Percentiles rank a stretch among this genome's conserved stretches.
phyloP scores from a whole-genome alignment of 768 basidiomycete species.

The Punctularia strigosozonata region DNA sequence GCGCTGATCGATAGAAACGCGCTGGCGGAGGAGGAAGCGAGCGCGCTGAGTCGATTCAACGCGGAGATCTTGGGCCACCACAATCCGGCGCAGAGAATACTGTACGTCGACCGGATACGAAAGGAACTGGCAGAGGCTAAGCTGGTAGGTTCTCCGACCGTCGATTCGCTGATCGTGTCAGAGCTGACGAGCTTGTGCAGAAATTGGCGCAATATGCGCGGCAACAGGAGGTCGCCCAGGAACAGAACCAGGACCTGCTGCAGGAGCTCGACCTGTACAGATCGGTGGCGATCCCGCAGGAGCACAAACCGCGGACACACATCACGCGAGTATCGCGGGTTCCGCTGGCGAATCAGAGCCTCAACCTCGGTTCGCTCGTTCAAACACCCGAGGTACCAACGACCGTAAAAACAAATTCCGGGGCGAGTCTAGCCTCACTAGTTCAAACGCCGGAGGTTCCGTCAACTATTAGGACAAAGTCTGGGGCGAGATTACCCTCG shows the following conservation, averaged over 20 bases:
- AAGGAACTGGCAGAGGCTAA: constrained; percentile 71
- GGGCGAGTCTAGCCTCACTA: background rate
- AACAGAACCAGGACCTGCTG: constrained; percentile 19
- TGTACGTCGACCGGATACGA: constrained; percentile 78
- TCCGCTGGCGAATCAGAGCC: constrained; percentile 13
- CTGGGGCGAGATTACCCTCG: constrained; percentile 7
- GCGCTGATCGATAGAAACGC: constrained; percentile 58
- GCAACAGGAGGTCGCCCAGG: constrained; percentile 17
- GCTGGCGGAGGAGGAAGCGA: constrained; percentile 71
- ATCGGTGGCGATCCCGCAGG: constrained; percentile 18
- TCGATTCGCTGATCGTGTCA: too few species aligned
- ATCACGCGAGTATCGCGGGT: constrained; percentile 20
- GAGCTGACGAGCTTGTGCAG: too few species aligned
- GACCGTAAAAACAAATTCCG: background rate
- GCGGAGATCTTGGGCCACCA: constrained; percentile 77
- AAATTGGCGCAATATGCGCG: constrained; percentile 17
- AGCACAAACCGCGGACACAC: constrained; percentile 18
- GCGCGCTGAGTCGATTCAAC: constrained; percentile 68
- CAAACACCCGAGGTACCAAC: background rate
- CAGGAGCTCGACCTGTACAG: constrained; percentile 23
- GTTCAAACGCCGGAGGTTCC: constrained; percentile 1
- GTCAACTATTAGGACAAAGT: constrained; percentile 8
- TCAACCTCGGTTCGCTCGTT: constrained; percentile 7
- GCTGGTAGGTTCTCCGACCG: constrained; percentile 55
- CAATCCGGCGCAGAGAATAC: constrained; percentile 77